Percentiles rank a stretch among this genome's conserved stretches.
phyloP scores from a whole-genome alignment of 1,284 basidiomycete species.

The Trametes versicolor region DNA sequence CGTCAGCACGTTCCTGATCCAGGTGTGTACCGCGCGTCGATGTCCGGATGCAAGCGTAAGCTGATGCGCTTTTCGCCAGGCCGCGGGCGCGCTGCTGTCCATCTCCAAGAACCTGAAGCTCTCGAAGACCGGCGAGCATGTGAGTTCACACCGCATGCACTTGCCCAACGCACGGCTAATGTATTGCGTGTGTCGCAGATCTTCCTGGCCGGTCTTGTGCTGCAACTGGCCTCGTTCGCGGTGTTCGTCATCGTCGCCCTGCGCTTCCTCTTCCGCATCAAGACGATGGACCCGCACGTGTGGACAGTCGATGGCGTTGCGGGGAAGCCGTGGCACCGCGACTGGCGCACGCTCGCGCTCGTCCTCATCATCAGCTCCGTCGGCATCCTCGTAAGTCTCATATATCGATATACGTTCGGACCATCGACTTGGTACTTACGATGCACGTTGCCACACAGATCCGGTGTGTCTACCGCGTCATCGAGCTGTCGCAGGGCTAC shows the following conservation, averaged over 20 bases:
- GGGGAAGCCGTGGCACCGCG: slow-evolving; percentile 56
- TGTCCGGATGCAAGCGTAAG: background rate
- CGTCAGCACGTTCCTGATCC: slow-evolving; percentile 74
- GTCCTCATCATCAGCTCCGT: slow-evolving; percentile 69
- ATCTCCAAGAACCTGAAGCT: slow-evolving; percentile 40
- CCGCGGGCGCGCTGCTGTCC: slow-evolving; percentile 53
- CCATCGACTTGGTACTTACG: background rate
- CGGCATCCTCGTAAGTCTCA: slow-evolving; percentile 61
- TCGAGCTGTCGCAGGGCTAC: slow-evolving; percentile 74
- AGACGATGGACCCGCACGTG: slow-evolving; percentile 52
- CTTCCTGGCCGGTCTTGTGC: slow-evolving; percentile 69
- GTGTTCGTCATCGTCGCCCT: slow-evolving; percentile 67
- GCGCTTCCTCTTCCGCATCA: slow-evolving; percentile 66
- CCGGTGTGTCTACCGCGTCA: slow-evolving; percentile 73
- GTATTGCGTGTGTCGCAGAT: slow-evolving; percentile 50
- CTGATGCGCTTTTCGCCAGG: slow-evolving; percentile 42
- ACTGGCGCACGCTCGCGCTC: slow-evolving; percentile 68
- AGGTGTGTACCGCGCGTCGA: slow-evolving; percentile 45
- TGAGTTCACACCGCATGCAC: slow-evolving; percentile 3
- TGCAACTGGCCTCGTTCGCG: slow-evolving; percentile 72
- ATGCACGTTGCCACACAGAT: slow-evolving; percentile 52
- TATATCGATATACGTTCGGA: background rate
- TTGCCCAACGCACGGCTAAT: background rate
- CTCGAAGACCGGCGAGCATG: slow-evolving; percentile 31
- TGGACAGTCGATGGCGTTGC: slow-evolving; percentile 52